Evolutionary conservation across 371 early-diverging fungal genomes (phyloP).

Genomic region (Lichtheimia hyalospora): DNA sequence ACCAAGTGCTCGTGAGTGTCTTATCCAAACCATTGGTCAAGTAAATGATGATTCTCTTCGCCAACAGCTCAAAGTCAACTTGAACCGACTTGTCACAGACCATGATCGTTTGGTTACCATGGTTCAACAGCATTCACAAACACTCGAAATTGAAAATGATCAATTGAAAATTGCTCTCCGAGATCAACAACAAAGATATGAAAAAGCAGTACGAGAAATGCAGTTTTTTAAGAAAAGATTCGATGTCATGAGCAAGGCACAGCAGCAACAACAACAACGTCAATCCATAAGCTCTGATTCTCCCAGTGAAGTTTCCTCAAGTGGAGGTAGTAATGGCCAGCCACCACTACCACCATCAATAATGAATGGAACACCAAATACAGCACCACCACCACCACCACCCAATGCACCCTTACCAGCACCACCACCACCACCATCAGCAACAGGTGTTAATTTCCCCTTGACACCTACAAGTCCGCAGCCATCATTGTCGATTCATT

Average conservation of each 20-base stretch:
- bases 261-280: conserved; percentile 14
- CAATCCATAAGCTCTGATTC: conserved; percentile 18
- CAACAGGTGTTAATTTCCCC: conserved; percentile 8
- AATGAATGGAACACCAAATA: background rate
- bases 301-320: conserved; percentile 1
- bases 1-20: conserved; percentile 17
- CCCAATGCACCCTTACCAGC: background rate
- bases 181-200: conserved; percentile 44
- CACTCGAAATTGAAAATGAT: conserved; percentile 28
- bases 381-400: background rate
- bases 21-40: conserved; percentile 20
- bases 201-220: conserved; percentile 52
- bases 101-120: conserved; percentile 35
- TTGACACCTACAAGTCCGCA: conserved; percentile 19
- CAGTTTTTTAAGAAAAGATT: conserved; percentile 48
- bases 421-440: background rate
- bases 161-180: conserved; percentile 21
- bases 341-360: background rate
- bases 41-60: conserved; percentile 20
- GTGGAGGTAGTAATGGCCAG: too few species aligned
- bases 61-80: conserved; percentile 19
- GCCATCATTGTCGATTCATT: background rate
- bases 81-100: conserved; percentile 22
- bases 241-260: conserved; percentile 25
- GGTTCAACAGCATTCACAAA: conserved; percentile 27